These are phyloP conservation scores for Penicillium pancosmium DNA, from an alignment of 495 filamentous ascomycete species.

Conservation along the genomic window DNA sequence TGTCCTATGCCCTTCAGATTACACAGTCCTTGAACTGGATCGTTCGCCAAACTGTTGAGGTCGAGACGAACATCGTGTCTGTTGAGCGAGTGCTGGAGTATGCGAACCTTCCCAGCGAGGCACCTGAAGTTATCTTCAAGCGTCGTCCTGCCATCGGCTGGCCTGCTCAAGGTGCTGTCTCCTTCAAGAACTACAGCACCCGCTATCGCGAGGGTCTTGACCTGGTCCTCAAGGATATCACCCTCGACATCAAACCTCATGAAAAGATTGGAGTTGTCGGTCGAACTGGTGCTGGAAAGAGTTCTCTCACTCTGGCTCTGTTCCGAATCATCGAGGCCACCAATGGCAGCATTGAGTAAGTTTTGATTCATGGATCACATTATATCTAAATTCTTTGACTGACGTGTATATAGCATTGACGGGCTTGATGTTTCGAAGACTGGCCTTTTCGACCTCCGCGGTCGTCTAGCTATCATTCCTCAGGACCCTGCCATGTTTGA, in stretches of 20 bases:
- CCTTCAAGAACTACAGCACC: conserved; percentile 92
- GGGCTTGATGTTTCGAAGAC: conserved; percentile 85
- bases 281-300: conserved; percentile 95
- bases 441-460: conserved; percentile 84
- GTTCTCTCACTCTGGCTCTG: conserved; percentile 87
- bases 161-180: conserved; percentile 87
- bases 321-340: conserved; percentile 94
- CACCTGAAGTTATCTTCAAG: conserved; percentile 89
- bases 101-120: conserved; percentile 89
- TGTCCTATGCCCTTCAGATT: conserved; percentile 97
- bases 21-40: conserved; percentile 99
- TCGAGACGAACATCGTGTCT: conserved; percentile 98
- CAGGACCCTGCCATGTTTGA: conserved; percentile 98
- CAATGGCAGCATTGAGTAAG: conserved; percentile 70
- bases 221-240: conserved; percentile 89
- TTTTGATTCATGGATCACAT: background rate
- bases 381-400: conserved; percentile 10
- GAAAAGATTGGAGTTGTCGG: conserved; percentile 99
- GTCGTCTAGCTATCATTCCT: conserved; percentile 94
- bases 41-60: conserved; percentile 97
- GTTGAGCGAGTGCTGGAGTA: conserved; percentile 98
- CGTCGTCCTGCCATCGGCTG: conserved; percentile 85
- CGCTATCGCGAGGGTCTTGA: conserved; percentile 88
- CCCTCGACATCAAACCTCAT: conserved; percentile 86
- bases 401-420: conserved; percentile 64